These are phyloP conservation scores for Fusarium multiceps DNA, from an alignment of 2,329 filamentous ascomycete species.

Conservation along the genomic window DNA sequence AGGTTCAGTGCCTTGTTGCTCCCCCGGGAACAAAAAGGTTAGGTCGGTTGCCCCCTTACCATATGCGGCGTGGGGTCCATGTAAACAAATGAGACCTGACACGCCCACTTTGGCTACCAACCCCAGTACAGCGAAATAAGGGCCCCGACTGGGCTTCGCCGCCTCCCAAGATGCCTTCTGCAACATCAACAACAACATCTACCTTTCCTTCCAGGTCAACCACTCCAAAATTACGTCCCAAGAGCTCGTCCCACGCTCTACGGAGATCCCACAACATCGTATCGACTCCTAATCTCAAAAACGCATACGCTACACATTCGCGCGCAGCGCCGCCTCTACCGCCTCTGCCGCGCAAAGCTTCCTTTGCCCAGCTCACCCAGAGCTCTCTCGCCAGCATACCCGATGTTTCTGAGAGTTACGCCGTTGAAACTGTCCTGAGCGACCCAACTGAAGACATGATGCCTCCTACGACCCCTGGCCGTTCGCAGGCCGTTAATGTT, in stretches of 20 bases:
- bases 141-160: constrained; percentile 39
- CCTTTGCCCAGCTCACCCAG: constrained; percentile 74
- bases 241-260: constrained; percentile 53
- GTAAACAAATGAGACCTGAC: constrained; percentile 49
- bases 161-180: constrained; percentile 45
- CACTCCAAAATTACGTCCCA: constrained; percentile 37
- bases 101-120: constrained; percentile 36
- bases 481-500: constrained; percentile 64
- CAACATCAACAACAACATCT: constrained; percentile 41
- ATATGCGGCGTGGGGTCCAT: constrained; percentile 42
- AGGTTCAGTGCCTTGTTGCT: constrained; percentile 24
- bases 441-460: constrained; percentile 57
- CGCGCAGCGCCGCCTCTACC: constrained; percentile 55
- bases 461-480: constrained; percentile 66
- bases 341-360: constrained; percentile 74
- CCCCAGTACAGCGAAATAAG: constrained; percentile 41
- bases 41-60: constrained; percentile 41
- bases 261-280: constrained; percentile 60
- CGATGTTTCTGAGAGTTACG: constrained; percentile 74
- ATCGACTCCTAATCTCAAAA: constrained; percentile 70
- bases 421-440: constrained; percentile 63
- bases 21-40: constrained; percentile 24
- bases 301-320: constrained; percentile 62
- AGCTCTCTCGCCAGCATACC: constrained; percentile 72
- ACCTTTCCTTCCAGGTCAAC: constrained; percentile 29